Conservation (phyloP, 2,329 filamentous ascomycete species). For the Fusarium brachygibbosum region DNA sequence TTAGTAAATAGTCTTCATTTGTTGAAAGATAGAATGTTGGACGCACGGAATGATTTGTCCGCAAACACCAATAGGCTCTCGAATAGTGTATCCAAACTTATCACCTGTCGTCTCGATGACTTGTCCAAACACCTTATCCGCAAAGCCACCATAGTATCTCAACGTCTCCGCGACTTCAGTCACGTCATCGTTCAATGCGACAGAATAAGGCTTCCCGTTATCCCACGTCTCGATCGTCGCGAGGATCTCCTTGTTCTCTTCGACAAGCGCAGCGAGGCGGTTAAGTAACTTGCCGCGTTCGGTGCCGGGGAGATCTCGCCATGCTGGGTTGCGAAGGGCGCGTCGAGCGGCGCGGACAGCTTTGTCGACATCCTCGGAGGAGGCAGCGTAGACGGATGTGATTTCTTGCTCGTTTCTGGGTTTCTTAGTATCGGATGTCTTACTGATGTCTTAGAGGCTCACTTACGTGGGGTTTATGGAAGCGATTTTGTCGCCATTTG, state of each 20-base stretch:
- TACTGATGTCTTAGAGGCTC: fast-evolving
- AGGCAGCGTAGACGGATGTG: conserved; percentile 52
- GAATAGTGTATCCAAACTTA: conserved; percentile 82
- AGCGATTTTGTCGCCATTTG: conserved; percentile 67
- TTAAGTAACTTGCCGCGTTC: conserved; percentile 78
- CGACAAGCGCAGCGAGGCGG: conserved; percentile 78
- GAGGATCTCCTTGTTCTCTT: conserved; percentile 67
- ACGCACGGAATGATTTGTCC: conserved; percentile 75
- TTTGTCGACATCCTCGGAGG: conserved; percentile 50
- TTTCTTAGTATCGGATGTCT: not conserved
- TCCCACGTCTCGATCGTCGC: conserved; percentile 81
- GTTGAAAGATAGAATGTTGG: fast-evolving
- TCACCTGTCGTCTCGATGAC: conserved; percentile 76
- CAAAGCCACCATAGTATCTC: conserved; percentile 83
- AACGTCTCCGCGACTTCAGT: conserved; percentile 61
- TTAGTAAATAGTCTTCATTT: not conserved
- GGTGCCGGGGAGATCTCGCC: conserved; percentile 75
- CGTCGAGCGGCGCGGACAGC: conserved; percentile 66
- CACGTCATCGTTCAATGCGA: conserved; percentile 76
- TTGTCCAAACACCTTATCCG: conserved; percentile 83
- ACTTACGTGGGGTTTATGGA: conserved; percentile 68
- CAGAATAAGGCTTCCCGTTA: conserved; percentile 77
- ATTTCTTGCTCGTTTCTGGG: conserved; percentile 52
- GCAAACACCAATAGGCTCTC: conserved; percentile 83
- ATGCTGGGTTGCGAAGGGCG: conserved; percentile 76